Percentiles rank a stretch among this genome's conserved stretches.
These are phyloP conservation scores for Fusarium drepaniforme DNA, from an alignment of 2,329 filamentous ascomycete genomes.

Conservation along the genomic window DNA sequence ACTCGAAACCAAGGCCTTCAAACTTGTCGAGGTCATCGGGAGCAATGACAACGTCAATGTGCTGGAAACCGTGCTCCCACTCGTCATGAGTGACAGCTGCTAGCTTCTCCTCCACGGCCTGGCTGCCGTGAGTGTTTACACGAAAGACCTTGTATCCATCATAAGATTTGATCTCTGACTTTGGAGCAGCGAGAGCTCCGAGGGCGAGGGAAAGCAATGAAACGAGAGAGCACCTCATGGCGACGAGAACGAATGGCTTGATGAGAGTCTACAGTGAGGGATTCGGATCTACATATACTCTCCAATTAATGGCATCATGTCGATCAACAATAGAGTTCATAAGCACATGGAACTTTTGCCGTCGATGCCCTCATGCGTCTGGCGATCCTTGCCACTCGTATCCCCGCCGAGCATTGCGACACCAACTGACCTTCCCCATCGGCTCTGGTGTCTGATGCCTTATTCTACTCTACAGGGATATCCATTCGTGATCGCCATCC, in stretches of 20 bases:
- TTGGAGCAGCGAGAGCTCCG: constrained; percentile 33
- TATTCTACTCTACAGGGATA: not conserved
- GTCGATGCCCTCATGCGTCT: not conserved
- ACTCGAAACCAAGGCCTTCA: constrained; percentile 46
- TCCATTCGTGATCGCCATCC: constrained; percentile 16
- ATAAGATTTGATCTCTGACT: constrained; percentile 39
- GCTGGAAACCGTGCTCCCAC: constrained; percentile 34
- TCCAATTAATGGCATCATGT: not conserved
- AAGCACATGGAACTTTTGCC: constrained; percentile 20
- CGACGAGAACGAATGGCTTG: constrained; percentile 14
- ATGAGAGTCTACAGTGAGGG: not conserved
- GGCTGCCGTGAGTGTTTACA: constrained; percentile 57
- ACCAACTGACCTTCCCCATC: constrained; percentile 28
- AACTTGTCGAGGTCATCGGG: constrained; percentile 47
- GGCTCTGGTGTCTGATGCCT: constrained; percentile 11
- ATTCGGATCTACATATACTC: constrained; percentile 12
- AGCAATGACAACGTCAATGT: constrained; percentile 49
- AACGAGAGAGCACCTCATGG: constrained; percentile 35
- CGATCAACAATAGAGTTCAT: not conserved
- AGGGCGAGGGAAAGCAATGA: constrained; percentile 31
- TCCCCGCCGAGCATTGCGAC: constrained; percentile 5
- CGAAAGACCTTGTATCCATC: constrained; percentile 56
- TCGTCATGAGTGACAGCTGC: constrained; percentile 38
- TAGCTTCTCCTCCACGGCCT: constrained; percentile 50
- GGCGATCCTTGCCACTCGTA: constrained; percentile 20